phyloP scores from a whole-genome alignment of 1,139 yeast species.

The Williopsis jadinii region DNA sequence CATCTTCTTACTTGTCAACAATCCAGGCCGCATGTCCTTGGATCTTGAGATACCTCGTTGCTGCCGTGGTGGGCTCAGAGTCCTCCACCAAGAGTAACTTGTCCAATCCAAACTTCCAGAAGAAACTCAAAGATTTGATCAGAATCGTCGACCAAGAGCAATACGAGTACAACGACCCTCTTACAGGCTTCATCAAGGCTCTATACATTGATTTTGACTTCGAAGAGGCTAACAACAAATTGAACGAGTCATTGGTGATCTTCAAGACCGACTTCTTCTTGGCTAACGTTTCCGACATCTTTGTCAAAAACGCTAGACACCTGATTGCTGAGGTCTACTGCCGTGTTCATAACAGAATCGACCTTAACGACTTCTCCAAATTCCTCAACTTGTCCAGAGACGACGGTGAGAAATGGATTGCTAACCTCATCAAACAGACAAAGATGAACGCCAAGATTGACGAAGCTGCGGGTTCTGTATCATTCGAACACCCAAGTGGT shows the following conservation, averaged over 20 bases:
- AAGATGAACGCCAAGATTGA: constrained; percentile 45
- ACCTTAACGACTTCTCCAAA: constrained; percentile 34
- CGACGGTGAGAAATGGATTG: constrained; percentile 45
- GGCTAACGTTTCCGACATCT: constrained; percentile 33
- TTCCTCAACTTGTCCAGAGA: constrained; percentile 37
- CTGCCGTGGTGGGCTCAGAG: constrained; percentile 41
- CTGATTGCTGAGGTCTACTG: constrained; percentile 46
- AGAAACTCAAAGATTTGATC: constrained; percentile 48
- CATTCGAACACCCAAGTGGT: constrained; percentile 38
- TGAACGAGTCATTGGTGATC: constrained; percentile 38
- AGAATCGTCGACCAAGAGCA: constrained; percentile 50
- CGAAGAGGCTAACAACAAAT: constrained; percentile 40
- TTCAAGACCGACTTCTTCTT: constrained; percentile 50
- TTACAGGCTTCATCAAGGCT: constrained; percentile 46
- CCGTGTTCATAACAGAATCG: constrained; percentile 44
- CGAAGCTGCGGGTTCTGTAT: constrained; percentile 39
- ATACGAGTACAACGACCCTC: constrained; percentile 56
- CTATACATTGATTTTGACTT: constrained; percentile 51
- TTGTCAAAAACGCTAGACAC: constrained; percentile 40
- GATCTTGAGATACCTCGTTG: constrained; percentile 53
- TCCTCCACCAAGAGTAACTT: constrained; percentile 20
- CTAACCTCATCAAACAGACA: constrained; percentile 39
- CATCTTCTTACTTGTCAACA: constrained; percentile 51
- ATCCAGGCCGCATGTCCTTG: constrained; percentile 65
- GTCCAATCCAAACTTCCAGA: constrained; percentile 32